phyloP scores from a whole-genome alignment of 768 basidiomycete species.

The Clitopilus hobsonii region DNA sequence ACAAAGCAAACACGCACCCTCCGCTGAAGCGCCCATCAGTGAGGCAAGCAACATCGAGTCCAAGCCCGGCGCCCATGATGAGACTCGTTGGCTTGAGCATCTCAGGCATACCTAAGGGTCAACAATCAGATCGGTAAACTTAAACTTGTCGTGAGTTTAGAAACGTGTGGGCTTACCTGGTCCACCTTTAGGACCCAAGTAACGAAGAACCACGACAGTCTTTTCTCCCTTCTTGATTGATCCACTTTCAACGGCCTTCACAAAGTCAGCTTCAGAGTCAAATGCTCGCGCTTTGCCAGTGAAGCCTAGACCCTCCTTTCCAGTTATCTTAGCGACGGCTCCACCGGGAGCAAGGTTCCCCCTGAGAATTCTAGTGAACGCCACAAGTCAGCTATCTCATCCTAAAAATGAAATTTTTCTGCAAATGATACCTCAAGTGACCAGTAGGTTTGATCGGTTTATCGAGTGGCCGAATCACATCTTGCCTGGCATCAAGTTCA shows the following conservation, averaged over 20 bases:
- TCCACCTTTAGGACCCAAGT: constrained; percentile 95
- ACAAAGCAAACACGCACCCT: constrained; percentile 58
- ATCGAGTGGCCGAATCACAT: constrained; percentile 82
- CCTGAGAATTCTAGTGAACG: constrained; percentile 64
- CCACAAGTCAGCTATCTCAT: neutral
- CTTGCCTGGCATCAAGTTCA: constrained; percentile 68
- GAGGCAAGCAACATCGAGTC: constrained; percentile 91
- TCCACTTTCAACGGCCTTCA: constrained; percentile 82
- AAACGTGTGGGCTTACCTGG: constrained; percentile 61
- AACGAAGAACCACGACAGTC: constrained; percentile 91
- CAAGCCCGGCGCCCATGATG: constrained; percentile 98
- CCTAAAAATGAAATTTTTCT: neutral
- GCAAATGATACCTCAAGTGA: constrained; percentile 68
- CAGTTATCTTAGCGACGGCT: constrained; percentile 95
- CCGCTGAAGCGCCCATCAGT: constrained; percentile 98
- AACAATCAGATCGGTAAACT: constrained; percentile 15
- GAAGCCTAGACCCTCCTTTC: constrained; percentile 89
- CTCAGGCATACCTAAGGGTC: constrained; percentile 85
- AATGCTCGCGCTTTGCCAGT: constrained; percentile 91
- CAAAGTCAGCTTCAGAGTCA: constrained; percentile 85
- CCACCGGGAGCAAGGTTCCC: constrained; percentile 94
- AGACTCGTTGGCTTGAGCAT: constrained; percentile 98
- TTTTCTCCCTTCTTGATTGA: constrained; percentile 94
- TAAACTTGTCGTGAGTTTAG: neutral
- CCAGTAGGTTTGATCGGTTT: constrained; percentile 88